Base-by-base conservation (phyloP, 1,139 yeast genomes). In the Candida sojae region DNA sequence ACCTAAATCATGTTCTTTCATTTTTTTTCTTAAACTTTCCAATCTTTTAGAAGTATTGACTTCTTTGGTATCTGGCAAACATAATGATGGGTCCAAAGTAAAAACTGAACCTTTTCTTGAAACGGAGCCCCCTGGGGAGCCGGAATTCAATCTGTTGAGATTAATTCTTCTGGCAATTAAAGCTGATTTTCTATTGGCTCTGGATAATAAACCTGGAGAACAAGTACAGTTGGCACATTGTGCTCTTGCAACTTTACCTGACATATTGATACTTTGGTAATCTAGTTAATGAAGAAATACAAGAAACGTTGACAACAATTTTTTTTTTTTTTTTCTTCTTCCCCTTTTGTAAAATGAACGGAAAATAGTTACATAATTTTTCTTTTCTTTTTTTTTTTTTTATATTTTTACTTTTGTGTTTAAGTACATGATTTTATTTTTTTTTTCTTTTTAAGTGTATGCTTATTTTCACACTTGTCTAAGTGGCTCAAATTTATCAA, bases 181-280 rank as follows among this genome's bases (percentile, higher is more conserved):
- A 0, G 82, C 71, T 11, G 84, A 71, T 51, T 86, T 70, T 59
- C 83, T 73, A 58, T 77, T 81, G 49, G 79, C 81, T 58, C 95
- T 76, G 17, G 90, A 83, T 46, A 87, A 66, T 45, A 86, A 70
- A 6, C 96, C 96, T 7, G 93, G 93, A 0, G 92, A 85, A 63
- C 95, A 88, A 1, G 90, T 86, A 68, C 96, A 87, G 67, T 87
- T 83, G 45, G 80, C 75, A 64, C 95, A 87, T 60, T 73, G 77
- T 36, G 71, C 76, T 61, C 80, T 68, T 10, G 69, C 58, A 8
- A 72, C 68, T 62, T 71, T 68, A 42, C 43, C 31, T 32, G 65
- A 55, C 60, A 61, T 56, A 36, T 25, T 35, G n/a, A 30, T 30
- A 30, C 6, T 30, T 30, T 8, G 33, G 11, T 9, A 10, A 30